phyloP scores from a whole-genome alignment of 257 asterid genomes.

The Nicotiana tabacum region DNA sequence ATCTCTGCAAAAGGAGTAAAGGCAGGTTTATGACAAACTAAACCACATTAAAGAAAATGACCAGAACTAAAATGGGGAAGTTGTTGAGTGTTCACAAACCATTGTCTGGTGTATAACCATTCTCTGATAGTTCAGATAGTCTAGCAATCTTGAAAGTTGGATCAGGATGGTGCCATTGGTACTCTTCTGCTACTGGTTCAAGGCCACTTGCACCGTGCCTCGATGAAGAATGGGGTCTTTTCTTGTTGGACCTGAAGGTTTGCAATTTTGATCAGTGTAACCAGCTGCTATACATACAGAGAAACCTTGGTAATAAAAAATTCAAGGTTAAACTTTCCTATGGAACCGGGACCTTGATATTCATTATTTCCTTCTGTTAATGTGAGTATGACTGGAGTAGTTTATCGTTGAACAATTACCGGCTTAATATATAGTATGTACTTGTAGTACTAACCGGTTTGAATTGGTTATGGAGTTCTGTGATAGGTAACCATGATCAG shows the following conservation, averaged over 20 bases:
- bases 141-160: conserved; percentile 50
- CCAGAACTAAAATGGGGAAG: background rate
- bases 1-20: conserved; percentile 40
- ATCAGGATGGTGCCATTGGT: conserved; percentile 46
- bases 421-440: background rate
- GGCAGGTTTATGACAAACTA: background rate
- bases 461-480: conserved; percentile 55
- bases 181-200: conserved; percentile 80
- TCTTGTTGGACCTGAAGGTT: conserved; percentile 55
- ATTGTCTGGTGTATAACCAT: conserved; percentile 38
- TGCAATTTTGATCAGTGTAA: conserved; percentile 6
- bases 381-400: background rate
- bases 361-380: background rate
- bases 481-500: conserved; percentile 54
- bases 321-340: background rate
- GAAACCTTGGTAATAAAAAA: background rate
- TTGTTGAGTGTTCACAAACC: conserved; percentile 23
- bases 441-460: conserved; percentile 49
- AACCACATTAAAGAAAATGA: background rate
- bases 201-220: conserved; percentile 62
- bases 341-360: background rate
- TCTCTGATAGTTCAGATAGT: conserved; percentile 37
- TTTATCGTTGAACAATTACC: background rate
- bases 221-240: conserved; percentile 57
- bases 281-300: background rate